Conservation (phyloP, 805 yeast genomes). For the Candida lessepsii region DNA sequence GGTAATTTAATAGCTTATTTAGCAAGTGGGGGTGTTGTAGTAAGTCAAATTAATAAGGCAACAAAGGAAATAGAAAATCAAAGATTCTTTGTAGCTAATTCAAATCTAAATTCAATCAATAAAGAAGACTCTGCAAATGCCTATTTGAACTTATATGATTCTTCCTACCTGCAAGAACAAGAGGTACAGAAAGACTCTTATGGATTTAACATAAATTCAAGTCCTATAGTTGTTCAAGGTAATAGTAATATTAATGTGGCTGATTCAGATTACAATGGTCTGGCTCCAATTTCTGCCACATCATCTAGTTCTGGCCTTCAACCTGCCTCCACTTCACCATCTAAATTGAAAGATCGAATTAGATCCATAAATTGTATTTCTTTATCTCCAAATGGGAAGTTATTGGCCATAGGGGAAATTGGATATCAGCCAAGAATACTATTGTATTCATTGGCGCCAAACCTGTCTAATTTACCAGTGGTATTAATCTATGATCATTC, state of each 20-base stretch:
- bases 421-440: constrained; percentile 69
- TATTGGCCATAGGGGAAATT: constrained; percentile 67
- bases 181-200: constrained; percentile 25
- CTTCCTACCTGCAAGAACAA: constrained; percentile 20
- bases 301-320: neutral
- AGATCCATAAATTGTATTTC: constrained; percentile 57
- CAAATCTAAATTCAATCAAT: neutral
- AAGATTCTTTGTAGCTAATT: constrained; percentile 53
- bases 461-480: constrained; percentile 48
- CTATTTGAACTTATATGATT: constrained; percentile 37
- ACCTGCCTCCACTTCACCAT: constrained; percentile 10
- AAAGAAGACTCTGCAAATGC: constrained; percentile 23
- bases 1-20: constrained; percentile 48
- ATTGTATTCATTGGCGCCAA: constrained; percentile 55
- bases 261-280: neutral
- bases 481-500: constrained; percentile 59
- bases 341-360: constrained; percentile 40
- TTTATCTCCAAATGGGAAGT: constrained; percentile 50
- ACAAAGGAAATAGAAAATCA: constrained; percentile 28
- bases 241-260: constrained; percentile 1
- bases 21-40: constrained; percentile 62
- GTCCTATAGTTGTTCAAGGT: constrained; percentile 9
- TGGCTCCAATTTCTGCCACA: neutral
- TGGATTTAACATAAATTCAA: constrained; percentile 30
- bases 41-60: constrained; percentile 30